Evolutionary conservation across 345 rosid species (phyloP).

Genomic region (Xanthoceras sorbifolium): DNA sequence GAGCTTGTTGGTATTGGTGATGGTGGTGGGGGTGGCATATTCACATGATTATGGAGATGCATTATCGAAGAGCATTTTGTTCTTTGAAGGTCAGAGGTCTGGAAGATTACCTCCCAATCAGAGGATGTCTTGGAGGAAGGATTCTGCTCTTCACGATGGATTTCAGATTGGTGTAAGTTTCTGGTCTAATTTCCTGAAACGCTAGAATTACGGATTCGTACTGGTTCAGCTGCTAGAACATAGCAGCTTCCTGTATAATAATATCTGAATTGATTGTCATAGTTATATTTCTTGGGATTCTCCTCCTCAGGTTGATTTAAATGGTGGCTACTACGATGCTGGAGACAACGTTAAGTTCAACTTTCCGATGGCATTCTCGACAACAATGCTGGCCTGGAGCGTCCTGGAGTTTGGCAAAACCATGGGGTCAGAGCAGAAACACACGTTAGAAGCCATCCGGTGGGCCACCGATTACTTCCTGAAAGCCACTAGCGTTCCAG

Average conservation of each 20-base stretch:
- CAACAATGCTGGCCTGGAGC: slow-evolving; percentile 82
- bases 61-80: slow-evolving; percentile 57
- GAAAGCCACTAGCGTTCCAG: slow-evolving; percentile 68
- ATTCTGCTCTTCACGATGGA: slow-evolving; percentile 64
- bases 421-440: slow-evolving; percentile 47
- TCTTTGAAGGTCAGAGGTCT: slow-evolving; percentile 75
- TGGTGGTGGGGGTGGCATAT: slow-evolving; percentile 3
- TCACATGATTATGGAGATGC: slow-evolving; percentile 60
- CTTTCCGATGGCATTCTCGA: slow-evolving; percentile 88
- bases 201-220: too few relatives aligned
- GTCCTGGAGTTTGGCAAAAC: slow-evolving; percentile 55
- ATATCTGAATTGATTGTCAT: too few relatives aligned
- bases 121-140: slow-evolving; percentile 60
- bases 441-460: slow-evolving; percentile 55
- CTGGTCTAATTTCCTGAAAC: background rate
- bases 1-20: background rate
- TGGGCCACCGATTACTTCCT: slow-evolving; percentile 86
- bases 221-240: background rate
- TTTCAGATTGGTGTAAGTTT: slow-evolving; percentile 36
- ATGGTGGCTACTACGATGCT: slow-evolving; percentile 93
- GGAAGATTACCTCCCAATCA: slow-evolving; percentile 56
- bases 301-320: slow-evolving; percentile 74
- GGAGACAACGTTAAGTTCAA: slow-evolving; percentile 92
- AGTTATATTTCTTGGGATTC: too few relatives aligned
- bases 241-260: too few relatives aligned